Conservation (phyloP, 306 rosid genomes). For the Medicago arabica region DNA sequence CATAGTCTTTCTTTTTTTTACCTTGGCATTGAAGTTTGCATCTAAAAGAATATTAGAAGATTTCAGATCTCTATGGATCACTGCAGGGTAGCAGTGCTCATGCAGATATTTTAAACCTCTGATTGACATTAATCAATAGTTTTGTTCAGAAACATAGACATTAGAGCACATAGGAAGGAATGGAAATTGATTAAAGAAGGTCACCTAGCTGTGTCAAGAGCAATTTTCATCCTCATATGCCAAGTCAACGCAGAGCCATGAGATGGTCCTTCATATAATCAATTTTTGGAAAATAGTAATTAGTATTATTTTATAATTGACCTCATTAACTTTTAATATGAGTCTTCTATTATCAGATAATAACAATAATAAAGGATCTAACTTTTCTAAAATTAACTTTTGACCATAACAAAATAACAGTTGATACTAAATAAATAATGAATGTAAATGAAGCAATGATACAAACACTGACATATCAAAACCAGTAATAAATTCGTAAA, state of each 20-base stretch:
- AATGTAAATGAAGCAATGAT: no score
- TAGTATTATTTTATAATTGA: slow-evolving; percentile 25
- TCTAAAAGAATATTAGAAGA: slow-evolving; percentile 99
- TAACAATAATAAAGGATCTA: neutral
- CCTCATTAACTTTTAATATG: slow-evolving; percentile 10
- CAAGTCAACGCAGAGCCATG: slow-evolving; percentile 87
- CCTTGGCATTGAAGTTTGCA: slow-evolving; percentile 94
- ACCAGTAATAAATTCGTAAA: no score
- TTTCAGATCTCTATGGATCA: slow-evolving; percentile 99
- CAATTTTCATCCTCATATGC: slow-evolving; percentile 95
- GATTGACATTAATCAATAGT: slow-evolving; percentile 50
- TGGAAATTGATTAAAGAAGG: slow-evolving; percentile 38
- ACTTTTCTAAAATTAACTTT: neutral
- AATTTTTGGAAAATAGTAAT: slow-evolving; percentile 23
- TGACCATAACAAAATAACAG: neutral
- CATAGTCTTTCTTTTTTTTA: slow-evolving; percentile 42
- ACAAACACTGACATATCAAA: no score
- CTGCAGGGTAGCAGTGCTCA: slow-evolving; percentile 84
- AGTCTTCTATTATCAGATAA: neutral
- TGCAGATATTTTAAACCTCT: slow-evolving; percentile 97
- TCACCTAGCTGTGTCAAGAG: slow-evolving; percentile 93
- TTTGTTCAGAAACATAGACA: slow-evolving; percentile 40
- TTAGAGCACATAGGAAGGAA: neutral
- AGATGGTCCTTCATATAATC: slow-evolving; percentile 69
- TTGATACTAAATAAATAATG: neutral